Evolutionary conservation across 108 stramenopile species (phyloP).

Genomic region (Pseudonitzschia delicatissima): DNA sequence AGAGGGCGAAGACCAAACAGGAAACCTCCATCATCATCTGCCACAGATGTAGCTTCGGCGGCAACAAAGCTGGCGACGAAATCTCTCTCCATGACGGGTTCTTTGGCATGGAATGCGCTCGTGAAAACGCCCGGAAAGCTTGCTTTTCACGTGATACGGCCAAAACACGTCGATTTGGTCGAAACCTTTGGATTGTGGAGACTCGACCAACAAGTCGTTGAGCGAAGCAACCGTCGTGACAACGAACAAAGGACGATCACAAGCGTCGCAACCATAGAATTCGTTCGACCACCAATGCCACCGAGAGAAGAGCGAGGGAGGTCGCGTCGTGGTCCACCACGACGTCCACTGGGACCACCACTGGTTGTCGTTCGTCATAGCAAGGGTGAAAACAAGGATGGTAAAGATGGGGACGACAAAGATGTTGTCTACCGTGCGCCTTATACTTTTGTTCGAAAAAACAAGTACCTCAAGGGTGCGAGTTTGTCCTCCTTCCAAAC

Average conservation of each 20-base stretch:
- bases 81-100: slow-evolving; percentile 27
- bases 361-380: slow-evolving; percentile 13
- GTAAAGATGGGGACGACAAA: slow-evolving; percentile 11
- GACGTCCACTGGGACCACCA: not conserved
- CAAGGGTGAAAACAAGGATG: not conserved
- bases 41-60: slow-evolving; percentile 21
- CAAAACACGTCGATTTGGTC: slow-evolving; percentile 31
- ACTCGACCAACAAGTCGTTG: slow-evolving; percentile 47
- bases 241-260: slow-evolving; percentile 12
- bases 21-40: not conserved
- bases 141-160: slow-evolving; percentile 39
- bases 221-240: slow-evolving; percentile 4
- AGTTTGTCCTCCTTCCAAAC: slow-evolving; percentile 32
- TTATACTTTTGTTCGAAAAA: slow-evolving; percentile 21
- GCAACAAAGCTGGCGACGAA: slow-evolving; percentile 30
- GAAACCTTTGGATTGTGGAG: slow-evolving; percentile 49
- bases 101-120: slow-evolving; percentile 26
- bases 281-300: not conserved
- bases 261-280: slow-evolving; percentile 47
- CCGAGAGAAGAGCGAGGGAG: slow-evolving; percentile 6
- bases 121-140: slow-evolving; percentile 35
- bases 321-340: not conserved
- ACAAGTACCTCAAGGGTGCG: slow-evolving; percentile 7
- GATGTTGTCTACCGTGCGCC: slow-evolving; percentile 12
- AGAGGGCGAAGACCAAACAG: not conserved